Evolutionary conservation across 1,284 basidiomycete genomes (phyloP).

Genomic region (Fomitopsis schrenkii): DNA sequence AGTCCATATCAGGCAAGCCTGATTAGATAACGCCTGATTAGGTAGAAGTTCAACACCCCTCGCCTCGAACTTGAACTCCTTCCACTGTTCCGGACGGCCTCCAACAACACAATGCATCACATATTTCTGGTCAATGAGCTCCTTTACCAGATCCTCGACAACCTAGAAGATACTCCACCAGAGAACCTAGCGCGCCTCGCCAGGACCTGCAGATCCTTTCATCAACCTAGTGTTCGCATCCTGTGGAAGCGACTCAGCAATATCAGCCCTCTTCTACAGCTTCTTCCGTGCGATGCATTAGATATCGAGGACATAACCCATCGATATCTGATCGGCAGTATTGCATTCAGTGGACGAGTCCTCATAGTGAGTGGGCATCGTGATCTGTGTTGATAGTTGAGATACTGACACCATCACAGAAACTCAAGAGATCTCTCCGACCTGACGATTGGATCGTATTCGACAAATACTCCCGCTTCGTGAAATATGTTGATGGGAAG

Average conservation of each 20-base stretch:
- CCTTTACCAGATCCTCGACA: background rate
- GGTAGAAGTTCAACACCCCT: background rate
- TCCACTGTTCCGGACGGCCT: too few species aligned
- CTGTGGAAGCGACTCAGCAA: background rate
- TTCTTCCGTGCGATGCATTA: background rate
- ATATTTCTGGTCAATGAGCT: background rate
- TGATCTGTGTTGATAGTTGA: background rate
- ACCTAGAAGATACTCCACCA: background rate
- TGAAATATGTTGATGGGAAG: too few species aligned
- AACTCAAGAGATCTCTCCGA: too few species aligned
- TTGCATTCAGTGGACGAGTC: too few species aligned
- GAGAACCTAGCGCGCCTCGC: background rate
- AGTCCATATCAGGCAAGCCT: too few species aligned
- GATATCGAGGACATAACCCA: too few species aligned
- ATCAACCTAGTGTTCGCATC: background rate
- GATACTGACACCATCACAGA: too few species aligned
- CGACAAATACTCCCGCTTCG: too few species aligned
- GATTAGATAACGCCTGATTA: background rate
- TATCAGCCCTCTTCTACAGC: background rate
- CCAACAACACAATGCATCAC: background rate
- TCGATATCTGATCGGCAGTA: too few species aligned
- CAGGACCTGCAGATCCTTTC: background rate
- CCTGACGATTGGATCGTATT: too few species aligned
- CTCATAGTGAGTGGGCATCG: background rate
- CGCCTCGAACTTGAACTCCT: too few species aligned